phyloP scores from a whole-genome alignment of 495 filamentous ascomycete species.

The Ascodesmis nigricans region DNA sequence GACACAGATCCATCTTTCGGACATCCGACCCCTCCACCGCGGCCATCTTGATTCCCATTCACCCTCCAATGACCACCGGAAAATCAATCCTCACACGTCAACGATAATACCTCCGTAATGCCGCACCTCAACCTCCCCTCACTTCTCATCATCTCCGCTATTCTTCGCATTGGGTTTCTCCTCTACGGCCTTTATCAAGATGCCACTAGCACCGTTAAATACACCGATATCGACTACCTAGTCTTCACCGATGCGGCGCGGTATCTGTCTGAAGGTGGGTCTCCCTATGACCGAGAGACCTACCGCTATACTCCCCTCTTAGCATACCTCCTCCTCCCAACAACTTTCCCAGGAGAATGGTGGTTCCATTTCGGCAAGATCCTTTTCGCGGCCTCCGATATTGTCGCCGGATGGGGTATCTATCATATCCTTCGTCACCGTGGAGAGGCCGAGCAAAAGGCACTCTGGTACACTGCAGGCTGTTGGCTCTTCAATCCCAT shows the following conservation, averaged over 20 bases:
- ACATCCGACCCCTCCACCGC: too few species aligned
- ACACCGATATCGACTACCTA: slow-evolving; percentile 97
- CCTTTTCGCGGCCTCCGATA: slow-evolving; percentile 61
- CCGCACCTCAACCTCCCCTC: slow-evolving; percentile 23
- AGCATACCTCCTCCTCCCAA: slow-evolving; percentile 74
- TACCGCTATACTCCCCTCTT: slow-evolving; percentile 92
- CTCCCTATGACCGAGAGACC: slow-evolving; percentile 73
- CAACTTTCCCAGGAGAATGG: slow-evolving; percentile 33
- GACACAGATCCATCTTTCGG: too few species aligned
- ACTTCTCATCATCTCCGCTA: slow-evolving; percentile 44
- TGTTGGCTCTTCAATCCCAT: slow-evolving; percentile 95
- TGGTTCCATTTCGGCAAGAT: slow-evolving; percentile 78
- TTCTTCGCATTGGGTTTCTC: slow-evolving; percentile 48
- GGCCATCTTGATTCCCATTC: too few species aligned
- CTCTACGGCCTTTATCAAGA: slow-evolving; percentile 84
- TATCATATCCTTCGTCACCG: slow-evolving; percentile 33
- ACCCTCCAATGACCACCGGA: too few species aligned
- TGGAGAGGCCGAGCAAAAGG: slow-evolving; percentile 29
- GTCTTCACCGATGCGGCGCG: slow-evolving; percentile 96
- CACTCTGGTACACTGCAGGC: slow-evolving; percentile 44
- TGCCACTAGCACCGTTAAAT: slow-evolving; percentile 70
- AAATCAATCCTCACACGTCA: too few species aligned
- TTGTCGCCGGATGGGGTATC: slow-evolving; percentile 75
- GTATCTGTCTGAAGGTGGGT: slow-evolving; percentile 33
- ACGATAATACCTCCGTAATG: neutral